These are phyloP conservation scores for Dactylis glomerata DNA, from an alignment of 176 grass and related monocot genomes.

Conservation along the genomic window DNA sequence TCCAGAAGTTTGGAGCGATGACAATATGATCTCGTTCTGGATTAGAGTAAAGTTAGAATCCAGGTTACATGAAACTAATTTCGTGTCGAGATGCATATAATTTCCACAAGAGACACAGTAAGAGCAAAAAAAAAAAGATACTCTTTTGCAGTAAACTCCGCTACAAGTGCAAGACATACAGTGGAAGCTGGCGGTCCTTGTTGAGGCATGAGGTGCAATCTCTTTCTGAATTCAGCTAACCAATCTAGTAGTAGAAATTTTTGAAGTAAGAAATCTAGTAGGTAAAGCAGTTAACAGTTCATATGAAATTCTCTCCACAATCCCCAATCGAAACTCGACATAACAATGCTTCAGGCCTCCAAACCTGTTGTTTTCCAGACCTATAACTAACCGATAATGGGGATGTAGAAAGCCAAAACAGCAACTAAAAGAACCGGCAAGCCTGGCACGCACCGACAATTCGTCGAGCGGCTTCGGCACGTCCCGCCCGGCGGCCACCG, in stretches of 20 bases:
- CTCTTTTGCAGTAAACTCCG: neutral
- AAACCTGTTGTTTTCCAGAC: neutral
- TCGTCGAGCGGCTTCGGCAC: slow-evolving; percentile 83
- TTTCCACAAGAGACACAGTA: neutral
- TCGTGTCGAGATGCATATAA: neutral
- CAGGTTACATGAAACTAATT: neutral
- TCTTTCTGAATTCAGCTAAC: neutral
- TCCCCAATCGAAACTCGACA: neutral
- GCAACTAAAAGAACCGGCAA: neutral
- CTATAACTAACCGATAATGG: too few relatives aligned
- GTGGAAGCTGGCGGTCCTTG: neutral
- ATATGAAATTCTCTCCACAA: neutral
- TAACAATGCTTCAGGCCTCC: neutral
- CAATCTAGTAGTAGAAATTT: neutral
- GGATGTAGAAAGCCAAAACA: too few relatives aligned
- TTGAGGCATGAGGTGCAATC: neutral
- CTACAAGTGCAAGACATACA: neutral
- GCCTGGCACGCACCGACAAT: slow-evolving; percentile 47
- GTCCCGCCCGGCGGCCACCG: slow-evolving; percentile 45
- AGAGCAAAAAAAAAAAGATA: slow-evolving; percentile 15
- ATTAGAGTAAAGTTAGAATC: neutral
- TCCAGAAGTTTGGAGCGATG: slow-evolving; percentile 65
- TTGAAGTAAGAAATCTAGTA: neutral
- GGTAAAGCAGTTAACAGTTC: neutral
- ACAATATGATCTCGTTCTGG: slow-evolving; percentile 91